Conservation (phyloP, 2,329 filamentous ascomycete genomes). For the Aspergillus felis region DNA sequence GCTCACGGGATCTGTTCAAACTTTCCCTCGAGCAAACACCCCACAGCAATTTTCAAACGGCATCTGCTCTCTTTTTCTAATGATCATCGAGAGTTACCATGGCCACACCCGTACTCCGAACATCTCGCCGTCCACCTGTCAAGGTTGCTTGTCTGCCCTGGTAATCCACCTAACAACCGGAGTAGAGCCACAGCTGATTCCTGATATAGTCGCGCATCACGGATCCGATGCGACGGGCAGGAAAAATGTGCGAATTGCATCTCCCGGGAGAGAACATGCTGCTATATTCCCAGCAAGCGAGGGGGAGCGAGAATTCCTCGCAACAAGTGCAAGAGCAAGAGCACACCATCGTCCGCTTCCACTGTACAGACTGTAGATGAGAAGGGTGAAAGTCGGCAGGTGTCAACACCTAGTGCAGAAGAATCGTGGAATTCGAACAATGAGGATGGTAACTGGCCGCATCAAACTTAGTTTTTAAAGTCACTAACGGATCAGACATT, state of each 20-base stretch:
- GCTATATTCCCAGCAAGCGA: neutral
- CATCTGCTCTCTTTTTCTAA: neutral
- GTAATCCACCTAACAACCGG: neutral
- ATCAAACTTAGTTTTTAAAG: neutral
- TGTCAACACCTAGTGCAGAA: neutral
- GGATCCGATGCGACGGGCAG: neutral
- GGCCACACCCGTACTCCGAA: neutral
- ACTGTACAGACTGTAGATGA: neutral
- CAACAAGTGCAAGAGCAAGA: neutral
- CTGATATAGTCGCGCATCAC: neutral
- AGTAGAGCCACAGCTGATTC: neutral
- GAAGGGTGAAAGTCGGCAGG: neutral
- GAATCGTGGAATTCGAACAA: neutral
- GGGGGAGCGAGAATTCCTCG: neutral
- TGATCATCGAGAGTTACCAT: neutral
- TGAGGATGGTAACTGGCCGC: neutral
- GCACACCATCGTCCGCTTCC: neutral
- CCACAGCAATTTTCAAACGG: neutral
- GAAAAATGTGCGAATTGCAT: neutral
- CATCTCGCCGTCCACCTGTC: neutral
- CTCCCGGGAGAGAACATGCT: neutral
- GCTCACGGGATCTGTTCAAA: neutral
- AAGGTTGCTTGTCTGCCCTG: neutral
- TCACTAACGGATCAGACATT: neutral
- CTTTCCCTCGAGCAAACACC: neutral